Conservation (phyloP, 164 flowering plant genomes). For the Taxillus chinensis region DNA sequence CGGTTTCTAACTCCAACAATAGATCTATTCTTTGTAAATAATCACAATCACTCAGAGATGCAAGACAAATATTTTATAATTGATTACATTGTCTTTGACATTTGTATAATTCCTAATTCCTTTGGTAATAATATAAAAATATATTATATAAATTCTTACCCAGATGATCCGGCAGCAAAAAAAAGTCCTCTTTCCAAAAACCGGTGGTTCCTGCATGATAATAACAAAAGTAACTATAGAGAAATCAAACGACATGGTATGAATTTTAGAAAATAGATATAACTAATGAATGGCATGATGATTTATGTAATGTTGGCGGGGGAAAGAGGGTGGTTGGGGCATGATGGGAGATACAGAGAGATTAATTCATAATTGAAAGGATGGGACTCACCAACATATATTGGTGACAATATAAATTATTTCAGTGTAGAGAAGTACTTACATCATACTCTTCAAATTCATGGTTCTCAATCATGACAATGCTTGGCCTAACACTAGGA, state of each 20-base stretch:
- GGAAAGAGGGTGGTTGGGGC: too few relatives aligned
- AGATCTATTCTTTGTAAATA: too few relatives aligned
- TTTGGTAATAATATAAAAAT: not conserved
- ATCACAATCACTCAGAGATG: too few relatives aligned
- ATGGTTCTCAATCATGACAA: conserved; percentile 46
- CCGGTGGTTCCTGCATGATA: conserved; percentile 71
- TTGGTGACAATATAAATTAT: not conserved
- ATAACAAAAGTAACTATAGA: conserved; percentile 2
- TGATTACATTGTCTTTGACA: not conserved
- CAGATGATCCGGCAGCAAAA: conserved; percentile 51
- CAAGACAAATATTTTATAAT: too few relatives aligned
- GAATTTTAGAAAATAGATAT: too few relatives aligned
- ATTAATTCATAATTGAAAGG: too few relatives aligned
- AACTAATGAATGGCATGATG: not conserved
- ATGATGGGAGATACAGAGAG: too few relatives aligned
- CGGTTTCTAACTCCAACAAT: too few relatives aligned
- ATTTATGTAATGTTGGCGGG: too few relatives aligned
- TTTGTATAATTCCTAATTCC: not conserved
- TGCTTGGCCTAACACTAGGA: conserved; percentile 53
- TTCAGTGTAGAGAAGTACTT: conserved; percentile 7
- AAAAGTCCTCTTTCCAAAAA: conserved; percentile 85
- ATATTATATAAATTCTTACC: conserved; percentile 39
- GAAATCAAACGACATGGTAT: not conserved
- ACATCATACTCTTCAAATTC: conserved; percentile 73
- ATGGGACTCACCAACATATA: not conserved